These are phyloP conservation scores for Kluyveromyces lactis DNA, from an alignment of 805 yeast genomes.

Conservation along the genomic window DNA sequence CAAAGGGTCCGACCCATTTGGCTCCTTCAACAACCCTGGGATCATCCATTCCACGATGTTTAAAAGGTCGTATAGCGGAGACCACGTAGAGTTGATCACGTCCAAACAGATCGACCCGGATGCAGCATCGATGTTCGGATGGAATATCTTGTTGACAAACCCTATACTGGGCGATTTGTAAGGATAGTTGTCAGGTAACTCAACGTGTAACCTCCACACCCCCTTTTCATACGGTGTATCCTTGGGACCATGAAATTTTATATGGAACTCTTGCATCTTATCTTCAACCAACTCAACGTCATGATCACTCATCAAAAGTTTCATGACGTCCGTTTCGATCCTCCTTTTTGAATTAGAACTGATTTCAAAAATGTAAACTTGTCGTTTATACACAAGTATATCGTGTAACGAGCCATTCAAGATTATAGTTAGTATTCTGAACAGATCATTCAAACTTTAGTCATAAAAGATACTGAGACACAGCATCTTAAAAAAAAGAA, in stretches of 20 bases:
- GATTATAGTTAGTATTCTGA: not conserved
- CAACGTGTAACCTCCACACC: constrained; percentile 84
- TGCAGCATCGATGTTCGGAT: constrained; percentile 89
- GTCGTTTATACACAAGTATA: constrained; percentile 4
- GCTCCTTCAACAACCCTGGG: constrained; percentile 86
- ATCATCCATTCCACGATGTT: constrained; percentile 89
- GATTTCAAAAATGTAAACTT: constrained; percentile 2
- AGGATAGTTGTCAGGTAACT: constrained; percentile 91
- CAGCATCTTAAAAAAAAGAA: too few species aligned
- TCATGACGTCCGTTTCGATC: constrained; percentile 95
- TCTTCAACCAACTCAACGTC: constrained; percentile 80
- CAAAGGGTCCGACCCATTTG: constrained; percentile 90
- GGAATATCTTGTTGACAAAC: constrained; percentile 82
- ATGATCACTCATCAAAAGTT: constrained; percentile 85
- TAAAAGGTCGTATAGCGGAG: constrained; percentile 89
- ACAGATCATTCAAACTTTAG: constrained; percentile 6
- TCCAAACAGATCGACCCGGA: constrained; percentile 92
- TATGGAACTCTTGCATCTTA: constrained; percentile 78
- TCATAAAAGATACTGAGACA: constrained; percentile 4
- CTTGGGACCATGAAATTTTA: constrained; percentile 77
- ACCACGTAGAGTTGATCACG: constrained; percentile 96
- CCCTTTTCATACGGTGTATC: constrained; percentile 89
- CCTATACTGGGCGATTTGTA: constrained; percentile 95
- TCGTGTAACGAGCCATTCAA: not conserved
- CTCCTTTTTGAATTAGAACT: constrained; percentile 31